These are phyloP conservation scores for Lasiodiplodia sp. DNA, from an alignment of 2,329 filamentous ascomycete species.

Conservation along the genomic window DNA sequence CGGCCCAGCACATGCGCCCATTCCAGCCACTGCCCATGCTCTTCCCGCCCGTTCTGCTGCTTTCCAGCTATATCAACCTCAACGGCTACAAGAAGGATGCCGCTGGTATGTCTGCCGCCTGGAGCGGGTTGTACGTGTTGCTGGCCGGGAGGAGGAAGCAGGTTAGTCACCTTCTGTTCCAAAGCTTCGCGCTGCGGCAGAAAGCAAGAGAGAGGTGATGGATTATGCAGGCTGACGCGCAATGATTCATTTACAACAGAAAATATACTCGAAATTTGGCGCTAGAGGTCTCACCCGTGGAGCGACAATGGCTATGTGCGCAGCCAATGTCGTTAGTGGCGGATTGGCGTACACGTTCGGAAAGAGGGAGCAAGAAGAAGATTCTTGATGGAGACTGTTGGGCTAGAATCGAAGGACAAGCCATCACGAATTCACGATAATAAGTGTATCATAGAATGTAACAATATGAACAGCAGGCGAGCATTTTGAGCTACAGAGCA, in stretches of 20 bases:
- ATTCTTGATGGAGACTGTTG: not conserved
- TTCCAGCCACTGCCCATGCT: constrained; percentile 71
- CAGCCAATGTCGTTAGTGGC: constrained; percentile 58
- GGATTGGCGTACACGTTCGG: constrained; percentile 62
- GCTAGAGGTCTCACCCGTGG: constrained; percentile 61
- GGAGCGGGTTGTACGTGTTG: constrained; percentile 70
- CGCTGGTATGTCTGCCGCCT: constrained; percentile 69
- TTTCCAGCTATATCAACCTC: constrained; percentile 71
- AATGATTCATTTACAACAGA: constrained; percentile 36
- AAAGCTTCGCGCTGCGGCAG: not conserved
- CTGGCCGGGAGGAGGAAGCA: constrained; percentile 66
- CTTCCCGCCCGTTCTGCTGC: constrained; percentile 71
- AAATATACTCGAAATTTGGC: constrained; percentile 56
- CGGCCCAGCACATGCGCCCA: constrained; percentile 71
- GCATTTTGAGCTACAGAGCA: not conserved
- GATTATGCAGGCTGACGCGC: not conserved
- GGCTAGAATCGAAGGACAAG: not conserved
- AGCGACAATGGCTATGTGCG: constrained; percentile 59
- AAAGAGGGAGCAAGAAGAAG: constrained; percentile 45
- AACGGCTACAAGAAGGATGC: constrained; percentile 68
- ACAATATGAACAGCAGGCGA: not conserved
- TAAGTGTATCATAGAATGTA: constrained; percentile 11
- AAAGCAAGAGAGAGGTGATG: not conserved
- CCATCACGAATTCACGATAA: not conserved
- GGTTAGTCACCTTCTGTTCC: constrained; percentile 33